These are phyloP conservation scores for Aspergillus sclerotialis DNA, from an alignment of 2,329 filamentous ascomycete genomes.

Conservation along the genomic window DNA sequence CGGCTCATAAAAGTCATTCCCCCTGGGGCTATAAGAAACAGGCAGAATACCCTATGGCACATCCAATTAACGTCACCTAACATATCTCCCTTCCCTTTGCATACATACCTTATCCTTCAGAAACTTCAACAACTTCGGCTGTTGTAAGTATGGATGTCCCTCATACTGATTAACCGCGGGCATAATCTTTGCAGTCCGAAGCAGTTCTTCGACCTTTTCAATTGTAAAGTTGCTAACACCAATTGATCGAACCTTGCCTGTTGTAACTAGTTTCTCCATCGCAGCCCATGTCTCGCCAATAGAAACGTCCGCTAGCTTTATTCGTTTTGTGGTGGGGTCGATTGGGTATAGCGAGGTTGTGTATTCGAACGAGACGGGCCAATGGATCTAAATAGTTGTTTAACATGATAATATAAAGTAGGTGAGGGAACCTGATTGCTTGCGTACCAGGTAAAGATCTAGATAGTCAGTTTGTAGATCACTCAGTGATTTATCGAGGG, in stretches of 20 bases:
- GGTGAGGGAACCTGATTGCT: too few species aligned
- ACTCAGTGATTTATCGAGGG: slow-evolving; percentile 49
- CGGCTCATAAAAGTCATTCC: slow-evolving; percentile 26
- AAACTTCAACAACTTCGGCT: slow-evolving; percentile 17
- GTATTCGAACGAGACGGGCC: slow-evolving; percentile 24
- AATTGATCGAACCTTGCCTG: slow-evolving; percentile 56
- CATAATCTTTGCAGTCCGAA: slow-evolving; percentile 21
- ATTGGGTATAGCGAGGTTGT: slow-evolving; percentile 10
- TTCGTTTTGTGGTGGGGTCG: slow-evolving; percentile 12
- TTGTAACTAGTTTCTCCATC: slow-evolving; percentile 47
- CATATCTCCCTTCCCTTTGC: too few species aligned
- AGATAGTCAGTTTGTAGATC: slow-evolving; percentile 60
- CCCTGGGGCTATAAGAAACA: slow-evolving; percentile 43
- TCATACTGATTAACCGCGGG: slow-evolving; percentile 21
- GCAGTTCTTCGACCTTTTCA: slow-evolving; percentile 33
- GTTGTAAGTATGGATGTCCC: slow-evolving; percentile 24
- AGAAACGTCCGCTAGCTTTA: slow-evolving; percentile 12
- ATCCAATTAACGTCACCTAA: too few species aligned
- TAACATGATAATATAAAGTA: too few species aligned
- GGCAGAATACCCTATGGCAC: slow-evolving; percentile 41
- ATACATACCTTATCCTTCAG: slow-evolving; percentile 11
- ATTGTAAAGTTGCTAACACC: slow-evolving; percentile 64
- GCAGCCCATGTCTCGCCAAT: slow-evolving; percentile 51
- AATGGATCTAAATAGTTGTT: slow-evolving; percentile 27
- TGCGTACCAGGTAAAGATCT: slow-evolving; percentile 51